phyloP scores from a whole-genome alignment of 176 grass and related monocot genomes.

The Hyparrhenia diplandra region DNA sequence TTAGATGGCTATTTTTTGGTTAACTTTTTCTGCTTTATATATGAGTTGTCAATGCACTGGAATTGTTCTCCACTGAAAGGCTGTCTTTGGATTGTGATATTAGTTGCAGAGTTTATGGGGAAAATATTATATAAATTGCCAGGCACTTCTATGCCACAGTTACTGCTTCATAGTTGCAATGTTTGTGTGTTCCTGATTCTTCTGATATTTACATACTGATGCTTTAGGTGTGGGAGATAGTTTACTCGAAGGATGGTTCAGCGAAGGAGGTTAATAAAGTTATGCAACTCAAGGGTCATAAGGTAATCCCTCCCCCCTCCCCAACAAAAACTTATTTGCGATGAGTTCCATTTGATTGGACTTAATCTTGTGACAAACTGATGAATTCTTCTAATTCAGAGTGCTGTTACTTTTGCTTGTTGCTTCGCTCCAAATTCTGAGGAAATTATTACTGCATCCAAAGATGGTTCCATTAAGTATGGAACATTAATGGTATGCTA shows the following conservation, averaged over 20 bases:
- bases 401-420: conserved; percentile 83
- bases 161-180: neutral
- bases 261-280: conserved; percentile 86
- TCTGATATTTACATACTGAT: conserved; percentile 25
- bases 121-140: neutral
- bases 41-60: neutral
- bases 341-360: neutral
- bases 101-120: neutral
- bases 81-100: neutral
- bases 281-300: conserved; percentile 99
- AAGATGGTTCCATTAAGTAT: conserved; percentile 86
- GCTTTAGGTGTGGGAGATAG: conserved; percentile 87
- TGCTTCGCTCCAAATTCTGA: conserved; percentile 81
- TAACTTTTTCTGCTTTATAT: neutral
- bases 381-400: conserved; percentile 38
- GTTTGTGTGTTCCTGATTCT: conserved; percentile 3
- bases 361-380: neutral
- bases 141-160: neutral
- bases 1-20: neutral
- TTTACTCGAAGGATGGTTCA: conserved; percentile 90
- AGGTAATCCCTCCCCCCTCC: conserved; percentile 34
- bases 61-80: neutral
- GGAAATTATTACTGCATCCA: conserved; percentile 85
- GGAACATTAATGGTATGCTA: conserved; percentile 94
- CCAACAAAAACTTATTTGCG: neutral